Percentiles rank a stretch among this genome's conserved stretches.
Conservation (phyloP, 352 stramenopile species). For the Pythium folliculosum region DNA sequence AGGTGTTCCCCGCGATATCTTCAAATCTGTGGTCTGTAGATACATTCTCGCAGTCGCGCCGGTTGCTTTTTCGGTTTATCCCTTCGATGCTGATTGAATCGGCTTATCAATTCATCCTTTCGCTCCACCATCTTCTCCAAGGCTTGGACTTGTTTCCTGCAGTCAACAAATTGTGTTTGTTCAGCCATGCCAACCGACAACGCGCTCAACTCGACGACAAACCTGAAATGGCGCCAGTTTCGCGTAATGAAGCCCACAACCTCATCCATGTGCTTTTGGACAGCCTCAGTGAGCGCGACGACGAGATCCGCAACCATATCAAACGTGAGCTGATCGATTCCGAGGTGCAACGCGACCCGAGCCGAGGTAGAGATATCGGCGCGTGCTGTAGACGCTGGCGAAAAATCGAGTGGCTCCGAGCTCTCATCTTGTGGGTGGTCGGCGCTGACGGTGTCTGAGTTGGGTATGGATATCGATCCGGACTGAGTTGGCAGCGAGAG, state of each 20-base stretch:
- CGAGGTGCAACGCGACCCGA: background rate
- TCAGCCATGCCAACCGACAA: constrained; percentile 8
- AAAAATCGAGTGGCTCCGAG: background rate
- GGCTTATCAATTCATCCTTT: constrained; percentile 57
- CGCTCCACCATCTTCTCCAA: constrained; percentile 59
- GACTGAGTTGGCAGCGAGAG: background rate
- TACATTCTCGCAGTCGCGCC: constrained; percentile 56
- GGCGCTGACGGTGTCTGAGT: background rate
- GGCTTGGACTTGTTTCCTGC: constrained; percentile 39
- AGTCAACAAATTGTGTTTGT: background rate
- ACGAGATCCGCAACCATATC: constrained; percentile 25
- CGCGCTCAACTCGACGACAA: background rate
- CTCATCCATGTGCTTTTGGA: constrained; percentile 29
- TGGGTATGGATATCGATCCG: background rate
- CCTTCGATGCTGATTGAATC: constrained; percentile 61
- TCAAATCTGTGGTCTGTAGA: constrained; percentile 32
- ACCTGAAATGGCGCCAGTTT: constrained; percentile 1
- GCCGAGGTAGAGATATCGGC: background rate
- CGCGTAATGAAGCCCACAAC: constrained; percentile 31
- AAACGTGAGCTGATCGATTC: background rate
- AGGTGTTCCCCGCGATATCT: background rate
- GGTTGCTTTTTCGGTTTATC: constrained; percentile 45
- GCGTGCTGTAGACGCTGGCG: background rate
- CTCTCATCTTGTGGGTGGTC: background rate
- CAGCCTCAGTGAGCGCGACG: constrained; percentile 22